Evolutionary conservation across 2,329 filamentous ascomycete species (phyloP), one percentile per base, ranked within the genome.

Genomic region (Amphichorda felina): DNA sequence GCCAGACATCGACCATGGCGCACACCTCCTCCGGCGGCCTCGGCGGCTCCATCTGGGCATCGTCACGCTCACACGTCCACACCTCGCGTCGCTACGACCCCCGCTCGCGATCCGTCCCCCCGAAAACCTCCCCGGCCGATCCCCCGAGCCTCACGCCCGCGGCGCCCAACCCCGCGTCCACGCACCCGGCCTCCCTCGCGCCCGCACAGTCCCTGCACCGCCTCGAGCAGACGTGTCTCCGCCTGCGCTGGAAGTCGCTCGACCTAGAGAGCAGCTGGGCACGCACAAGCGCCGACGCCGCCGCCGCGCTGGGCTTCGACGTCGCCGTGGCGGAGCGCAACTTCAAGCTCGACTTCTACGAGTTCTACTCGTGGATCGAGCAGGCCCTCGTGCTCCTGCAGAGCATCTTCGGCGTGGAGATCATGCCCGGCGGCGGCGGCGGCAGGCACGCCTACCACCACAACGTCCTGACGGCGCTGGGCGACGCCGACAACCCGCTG

Each of bases 321-420:
- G 46, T 49, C 15, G 50, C 53, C 5, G 66, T 72, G 42, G 70
- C 70, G 0, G 74, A 79, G 52, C 65, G 72, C 13, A 83, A 83
- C 66, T 85, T 85, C 61, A 84, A 85, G 52, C 66, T 85, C 7
- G 81, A 85, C 48, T 86, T 85, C 42, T 77, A 82, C 55, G 81
- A 86, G 48, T 85, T 79, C 53, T 85, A 85, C 57, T 73, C 75
- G 35, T 66, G 82, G 25, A 68, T 85, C 6, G 81, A 86, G 56
- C 72, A 81, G 21, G 79, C 78, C 0, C 62, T 85, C 7, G 76
- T 82, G 2, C 70, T 79, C 32, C 59, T 82, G 1, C 66, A 82
- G n/a, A 66, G 66, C 1, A 68, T 82, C 0, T 80, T 77, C 39
- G 74, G 70, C 7, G 63, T 82, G 5, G 50, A 52, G 0, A 60